These are phyloP conservation scores for Heracleum sosnowskyi DNA, from an alignment of 129 eudicot genomes.

Conservation along the genomic window DNA sequence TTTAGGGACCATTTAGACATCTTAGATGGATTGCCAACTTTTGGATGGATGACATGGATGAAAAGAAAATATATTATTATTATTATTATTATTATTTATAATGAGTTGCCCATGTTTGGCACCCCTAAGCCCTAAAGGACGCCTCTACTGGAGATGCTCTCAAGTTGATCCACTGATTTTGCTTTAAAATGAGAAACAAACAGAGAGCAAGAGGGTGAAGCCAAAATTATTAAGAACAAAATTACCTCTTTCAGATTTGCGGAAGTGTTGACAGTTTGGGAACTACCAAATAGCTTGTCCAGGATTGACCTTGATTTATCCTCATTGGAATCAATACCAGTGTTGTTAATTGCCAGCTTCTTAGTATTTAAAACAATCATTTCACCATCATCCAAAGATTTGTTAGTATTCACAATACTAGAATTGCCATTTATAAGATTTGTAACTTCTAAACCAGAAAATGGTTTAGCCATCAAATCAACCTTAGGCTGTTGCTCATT, in stretches of 20 bases:
- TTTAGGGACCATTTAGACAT: no score
- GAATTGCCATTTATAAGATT: slow-evolving; percentile 21
- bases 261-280: slow-evolving; percentile 30
- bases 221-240: neutral
- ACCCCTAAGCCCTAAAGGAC: no score
- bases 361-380: slow-evolving; percentile 31
- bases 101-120: no score
- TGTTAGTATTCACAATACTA: slow-evolving; percentile 29
- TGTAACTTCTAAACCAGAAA: slow-evolving; percentile 21
- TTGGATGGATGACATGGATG: no score
- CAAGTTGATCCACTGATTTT: neutral
- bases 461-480: slow-evolving; percentile 16
- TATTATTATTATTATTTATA: no score
- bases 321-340: slow-evolving; percentile 35
- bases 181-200: neutral
- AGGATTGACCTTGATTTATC: slow-evolving; percentile 58
- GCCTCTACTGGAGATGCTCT: no score
- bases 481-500: slow-evolving; percentile 22
- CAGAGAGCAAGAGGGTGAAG: neutral
- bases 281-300: slow-evolving; percentile 64
- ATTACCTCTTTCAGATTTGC: slow-evolving; percentile 54
- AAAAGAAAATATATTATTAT: no score
- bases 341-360: slow-evolving; percentile 29
- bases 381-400: slow-evolving; percentile 32
- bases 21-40: no score